phyloP scores from a whole-genome alignment of 257 asterid species.

The Gynochthodes officinalis region DNA sequence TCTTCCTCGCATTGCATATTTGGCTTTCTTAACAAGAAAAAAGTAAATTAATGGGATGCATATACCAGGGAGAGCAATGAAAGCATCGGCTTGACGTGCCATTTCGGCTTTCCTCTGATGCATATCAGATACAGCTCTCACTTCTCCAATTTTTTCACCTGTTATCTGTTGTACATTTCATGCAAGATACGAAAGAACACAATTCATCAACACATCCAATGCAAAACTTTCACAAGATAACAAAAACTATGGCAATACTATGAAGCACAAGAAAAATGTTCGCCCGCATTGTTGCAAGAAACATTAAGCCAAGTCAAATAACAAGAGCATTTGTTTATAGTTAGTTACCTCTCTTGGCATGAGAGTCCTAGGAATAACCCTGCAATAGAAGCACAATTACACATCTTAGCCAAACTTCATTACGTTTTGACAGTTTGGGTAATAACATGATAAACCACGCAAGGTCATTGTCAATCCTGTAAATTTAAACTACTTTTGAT shows the following conservation, averaged over 20 bases:
- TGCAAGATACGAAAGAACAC: background rate
- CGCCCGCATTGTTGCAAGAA: background rate
- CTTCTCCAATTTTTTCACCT: slow-evolving; percentile 76
- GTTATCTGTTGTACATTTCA: slow-evolving; percentile 46
- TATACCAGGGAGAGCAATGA: slow-evolving; percentile 93
- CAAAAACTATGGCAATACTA: no score
- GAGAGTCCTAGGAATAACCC: slow-evolving; percentile 87
- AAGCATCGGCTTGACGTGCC: slow-evolving; percentile 96
- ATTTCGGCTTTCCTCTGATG: slow-evolving; percentile 95
- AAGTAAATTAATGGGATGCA: background rate
- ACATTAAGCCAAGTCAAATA: no score
- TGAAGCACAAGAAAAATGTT: no score
- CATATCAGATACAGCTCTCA: slow-evolving; percentile 84
- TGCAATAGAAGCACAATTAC: slow-evolving; percentile 29
- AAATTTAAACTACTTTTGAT: background rate
- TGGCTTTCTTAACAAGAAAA: background rate
- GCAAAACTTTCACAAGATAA: no score
- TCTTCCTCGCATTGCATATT: background rate
- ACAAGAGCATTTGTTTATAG: background rate
- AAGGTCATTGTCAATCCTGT: background rate
- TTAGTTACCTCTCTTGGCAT: slow-evolving; percentile 83
- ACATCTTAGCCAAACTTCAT: background rate
- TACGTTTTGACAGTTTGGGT: background rate
- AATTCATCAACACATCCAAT: background rate
- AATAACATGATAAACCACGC: background rate